These are phyloP conservation scores for Orbilia quercus DNA, from an alignment of 2,329 filamentous ascomycete species.

Conservation along the genomic window DNA sequence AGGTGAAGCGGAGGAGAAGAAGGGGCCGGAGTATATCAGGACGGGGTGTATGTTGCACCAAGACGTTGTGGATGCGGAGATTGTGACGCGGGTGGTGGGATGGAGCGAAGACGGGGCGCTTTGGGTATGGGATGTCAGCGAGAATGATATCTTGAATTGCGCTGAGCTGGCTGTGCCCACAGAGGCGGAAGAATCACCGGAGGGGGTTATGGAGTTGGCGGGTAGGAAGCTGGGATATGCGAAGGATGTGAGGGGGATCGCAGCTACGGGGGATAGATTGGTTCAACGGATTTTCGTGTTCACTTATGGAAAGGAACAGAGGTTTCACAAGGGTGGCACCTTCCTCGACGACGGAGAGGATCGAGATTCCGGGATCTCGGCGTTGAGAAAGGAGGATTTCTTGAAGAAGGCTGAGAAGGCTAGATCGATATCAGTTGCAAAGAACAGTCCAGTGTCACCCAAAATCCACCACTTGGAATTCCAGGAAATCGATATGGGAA, in stretches of 20 bases:
- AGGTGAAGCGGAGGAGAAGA: not conserved
- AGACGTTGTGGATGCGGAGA: slow-evolving; percentile 33
- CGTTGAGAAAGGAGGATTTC: slow-evolving; percentile 25
- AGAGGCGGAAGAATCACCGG: not conserved
- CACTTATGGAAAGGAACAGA: slow-evolving; percentile 36
- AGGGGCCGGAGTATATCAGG: slow-evolving; percentile 19
- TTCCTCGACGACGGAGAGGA: slow-evolving; percentile 20
- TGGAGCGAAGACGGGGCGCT: slow-evolving; percentile 33
- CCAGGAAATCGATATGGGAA: too few species aligned
- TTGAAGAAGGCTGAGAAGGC: slow-evolving; percentile 3
- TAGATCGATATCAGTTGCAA: too few species aligned
- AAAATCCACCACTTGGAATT: too few species aligned
- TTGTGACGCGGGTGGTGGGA: slow-evolving; percentile 35
- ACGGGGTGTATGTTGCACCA: slow-evolving; percentile 32
- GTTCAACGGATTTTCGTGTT: slow-evolving; percentile 32
- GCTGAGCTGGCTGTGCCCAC: not conserved
- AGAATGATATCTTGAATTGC: slow-evolving; percentile 40
- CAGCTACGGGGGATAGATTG: slow-evolving; percentile 33
- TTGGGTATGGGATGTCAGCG: slow-evolving; percentile 48
- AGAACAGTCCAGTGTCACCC: too few species aligned
- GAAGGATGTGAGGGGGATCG: slow-evolving; percentile 37
- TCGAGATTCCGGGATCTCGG: slow-evolving; percentile 39
- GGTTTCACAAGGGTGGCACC: slow-evolving; percentile 25
- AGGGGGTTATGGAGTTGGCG: slow-evolving; percentile 7
- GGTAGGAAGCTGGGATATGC: slow-evolving; percentile 40